Conservation (phyloP, 441 rosid species). For the Arabidopsis lyrata region DNA sequence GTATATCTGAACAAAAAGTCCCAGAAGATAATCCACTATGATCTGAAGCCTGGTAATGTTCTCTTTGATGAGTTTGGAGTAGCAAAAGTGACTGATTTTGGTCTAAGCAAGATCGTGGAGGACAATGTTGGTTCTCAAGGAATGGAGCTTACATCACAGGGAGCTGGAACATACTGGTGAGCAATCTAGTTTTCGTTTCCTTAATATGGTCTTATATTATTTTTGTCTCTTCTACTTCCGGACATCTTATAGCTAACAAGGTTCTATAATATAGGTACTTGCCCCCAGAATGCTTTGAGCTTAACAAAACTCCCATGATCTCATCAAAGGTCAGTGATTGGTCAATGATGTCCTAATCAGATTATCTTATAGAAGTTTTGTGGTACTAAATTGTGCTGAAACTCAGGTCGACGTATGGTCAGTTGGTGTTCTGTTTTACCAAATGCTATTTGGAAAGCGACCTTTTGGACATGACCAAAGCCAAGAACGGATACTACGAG, state of each 20-base stretch:
- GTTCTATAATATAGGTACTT: conserved; percentile 68
- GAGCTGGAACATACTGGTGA: conserved; percentile 99
- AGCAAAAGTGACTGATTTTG: conserved; percentile 99
- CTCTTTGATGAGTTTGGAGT: conserved; percentile 94
- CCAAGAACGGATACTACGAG: conserved; percentile 94
- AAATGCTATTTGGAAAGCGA: conserved; percentile 95
- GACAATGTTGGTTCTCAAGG: conserved; percentile 95
- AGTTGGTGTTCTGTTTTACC: conserved; percentile 91
- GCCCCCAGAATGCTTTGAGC: conserved; percentile 99
- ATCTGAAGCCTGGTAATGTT: conserved; percentile 98
- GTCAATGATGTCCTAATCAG: conserved; percentile 4
- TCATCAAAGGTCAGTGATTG: conserved; percentile 82
- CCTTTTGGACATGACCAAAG: conserved; percentile 99
- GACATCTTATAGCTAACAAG: conserved; percentile 14
- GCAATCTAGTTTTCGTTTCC: conserved; percentile 38
- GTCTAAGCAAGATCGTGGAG: conserved; percentile 98
- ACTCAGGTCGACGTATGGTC: conserved; percentile 99
- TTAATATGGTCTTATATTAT: not conserved
- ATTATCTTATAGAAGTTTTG: conserved; percentile 4
- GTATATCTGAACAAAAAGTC: conserved; percentile 85
- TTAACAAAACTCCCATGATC: conserved; percentile 88
- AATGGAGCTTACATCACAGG: conserved; percentile 99
- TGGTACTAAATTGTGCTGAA: conserved; percentile 35
- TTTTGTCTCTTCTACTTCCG: conserved; percentile 2
- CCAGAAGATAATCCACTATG: conserved; percentile 96